These are phyloP conservation scores for Zoysia matrella DNA, from an alignment of 202 grass and related monocot genomes.

Conservation along the genomic window DNA sequence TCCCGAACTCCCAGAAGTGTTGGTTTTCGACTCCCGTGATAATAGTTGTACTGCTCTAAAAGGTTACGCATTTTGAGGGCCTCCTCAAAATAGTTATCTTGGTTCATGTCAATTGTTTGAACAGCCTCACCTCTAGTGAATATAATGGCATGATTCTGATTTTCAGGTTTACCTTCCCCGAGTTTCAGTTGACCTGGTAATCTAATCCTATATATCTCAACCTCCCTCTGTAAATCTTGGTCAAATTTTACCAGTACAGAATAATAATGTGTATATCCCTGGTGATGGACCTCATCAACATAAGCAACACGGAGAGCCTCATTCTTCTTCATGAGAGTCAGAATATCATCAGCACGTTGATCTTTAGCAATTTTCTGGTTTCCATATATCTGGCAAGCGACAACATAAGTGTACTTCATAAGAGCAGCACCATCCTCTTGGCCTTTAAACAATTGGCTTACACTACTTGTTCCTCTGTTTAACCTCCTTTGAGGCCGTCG, in stretches of 20 bases:
- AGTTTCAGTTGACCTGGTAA: slow-evolving; percentile 85
- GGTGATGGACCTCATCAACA: slow-evolving; percentile 70
- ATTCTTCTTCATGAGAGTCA: slow-evolving; percentile 91
- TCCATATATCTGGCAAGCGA: slow-evolving; percentile 96
- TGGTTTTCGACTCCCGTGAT: slow-evolving; percentile 73
- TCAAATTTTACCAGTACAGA: slow-evolving; percentile 96
- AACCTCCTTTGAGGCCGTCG: slow-evolving; percentile 50
- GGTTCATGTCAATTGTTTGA: slow-evolving; percentile 98
- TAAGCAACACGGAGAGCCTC: slow-evolving; percentile 87
- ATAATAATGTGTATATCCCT: slow-evolving; percentile 64
- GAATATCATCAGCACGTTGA: slow-evolving; percentile 78
- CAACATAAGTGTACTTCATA: slow-evolving; percentile 97
- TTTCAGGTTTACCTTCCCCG: slow-evolving; percentile 96
- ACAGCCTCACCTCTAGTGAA: slow-evolving; percentile 91
- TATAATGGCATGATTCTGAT: slow-evolving; percentile 96
- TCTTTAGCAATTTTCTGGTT: slow-evolving; percentile 86
- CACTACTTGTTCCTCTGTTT: slow-evolving; percentile 64
- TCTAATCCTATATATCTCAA: slow-evolving; percentile 87
- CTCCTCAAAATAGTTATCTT: slow-evolving; percentile 94
- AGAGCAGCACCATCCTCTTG: slow-evolving; percentile 75
- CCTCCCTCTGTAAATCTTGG: slow-evolving; percentile 69
- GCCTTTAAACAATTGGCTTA: slow-evolving; percentile 85
- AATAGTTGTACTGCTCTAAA: slow-evolving; percentile 81
- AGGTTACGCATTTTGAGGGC: slow-evolving; percentile 97
- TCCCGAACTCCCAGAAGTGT: slow-evolving; percentile 89